Base-by-base conservation (phyloP, 2,329 filamentous ascomycete species). In the Coniochaeta sp. region DNA sequence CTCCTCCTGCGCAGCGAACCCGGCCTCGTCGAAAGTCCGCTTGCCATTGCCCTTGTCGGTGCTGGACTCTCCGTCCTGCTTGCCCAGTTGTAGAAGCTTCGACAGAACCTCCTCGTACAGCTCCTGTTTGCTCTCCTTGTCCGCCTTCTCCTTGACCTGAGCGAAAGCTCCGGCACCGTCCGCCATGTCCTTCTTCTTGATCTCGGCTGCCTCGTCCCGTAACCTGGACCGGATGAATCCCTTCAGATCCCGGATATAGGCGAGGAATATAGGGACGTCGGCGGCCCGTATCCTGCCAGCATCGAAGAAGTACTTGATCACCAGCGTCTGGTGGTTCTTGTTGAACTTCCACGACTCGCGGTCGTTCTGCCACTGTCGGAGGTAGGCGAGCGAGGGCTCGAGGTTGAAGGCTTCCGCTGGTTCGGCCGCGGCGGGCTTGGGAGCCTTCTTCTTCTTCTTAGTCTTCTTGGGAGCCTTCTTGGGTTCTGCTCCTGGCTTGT, bases 281-380 rank as follows among this genome's bases (percentile, higher is more conserved):
- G 78, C 72, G 14, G 83, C 71, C 0, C 91, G 89, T 40, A 96
- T 80, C 40, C 79, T 78, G 55, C 81, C 80, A 57, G 83, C 71
- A 58, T 88, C 83, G 65, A 95, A 89, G 45, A 87, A 71, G 72
- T 95, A 84, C 67, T 94, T 92, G 64, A 96, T 81, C 12, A 96
- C 75, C 59, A 89, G 82, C 51, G 85, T 89, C 68, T 96, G 91
- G 64, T 90, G 83, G 60, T 90, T 91, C 72, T 96, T 96, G 74
- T 95, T 95, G 75, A 96, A 97, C 68, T 96, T 96, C 92, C 92
- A 97, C 59, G 75, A 76, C 9, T 78, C 73, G 53, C 83, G 83
- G 55, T 83, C 78, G 51, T 78, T 78, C 68, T 88, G 77, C 77
- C 91, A 96, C 64, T 85, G 82, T 46, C 77, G 77, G 42, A 96